Evolutionary conservation across 768 basidiomycete species (phyloP).

Genomic region (Pleurotus sapidus): DNA sequence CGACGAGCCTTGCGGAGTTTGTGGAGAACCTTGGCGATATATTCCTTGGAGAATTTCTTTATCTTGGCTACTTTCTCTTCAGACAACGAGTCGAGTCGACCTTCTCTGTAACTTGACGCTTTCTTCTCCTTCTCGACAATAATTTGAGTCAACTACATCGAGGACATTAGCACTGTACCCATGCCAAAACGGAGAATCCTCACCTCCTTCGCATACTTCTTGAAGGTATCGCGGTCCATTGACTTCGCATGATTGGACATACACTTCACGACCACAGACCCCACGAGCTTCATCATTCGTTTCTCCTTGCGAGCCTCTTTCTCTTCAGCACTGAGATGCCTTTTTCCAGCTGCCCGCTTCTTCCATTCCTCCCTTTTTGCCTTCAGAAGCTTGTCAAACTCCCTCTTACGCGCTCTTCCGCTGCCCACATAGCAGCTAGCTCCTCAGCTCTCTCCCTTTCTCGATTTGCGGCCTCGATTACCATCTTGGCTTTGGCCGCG

Average conservation of each 20-base stretch:
- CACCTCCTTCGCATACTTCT: constrained; percentile 95
- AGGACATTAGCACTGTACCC: neutral
- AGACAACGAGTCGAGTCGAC: constrained; percentile 69
- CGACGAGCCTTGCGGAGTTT: constrained; percentile 54
- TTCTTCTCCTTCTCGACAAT: constrained; percentile 97
- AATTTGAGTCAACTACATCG: constrained; percentile 69
- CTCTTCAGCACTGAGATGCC: constrained; percentile 48
- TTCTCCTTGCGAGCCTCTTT: constrained; percentile 79
- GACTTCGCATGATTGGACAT: constrained; percentile 87
- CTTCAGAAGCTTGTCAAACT: constrained; percentile 13
- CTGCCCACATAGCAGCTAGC: constrained; percentile 4
- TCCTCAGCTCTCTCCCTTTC: constrained; percentile 10
- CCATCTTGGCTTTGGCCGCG: neutral
- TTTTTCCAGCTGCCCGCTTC: constrained; percentile 37
- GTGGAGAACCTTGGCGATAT: constrained; percentile 74
- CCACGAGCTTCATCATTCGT: constrained; percentile 76
- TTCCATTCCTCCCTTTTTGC: constrained; percentile 26
- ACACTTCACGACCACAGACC: constrained; percentile 85
- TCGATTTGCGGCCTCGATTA: constrained; percentile 7
- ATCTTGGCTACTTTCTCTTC: constrained; percentile 89
- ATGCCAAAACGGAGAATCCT: constrained; percentile 14
- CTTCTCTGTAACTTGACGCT: constrained; percentile 72
- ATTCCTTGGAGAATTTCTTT: constrained; percentile 92
- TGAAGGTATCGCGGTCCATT: constrained; percentile 82
- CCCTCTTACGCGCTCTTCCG: constrained; percentile 20